Percentiles rank a stretch among this genome's conserved stretches.
phyloP scores from a whole-genome alignment of 148 eudicot genomes.

The Fagopyrum homotropicum region DNA sequence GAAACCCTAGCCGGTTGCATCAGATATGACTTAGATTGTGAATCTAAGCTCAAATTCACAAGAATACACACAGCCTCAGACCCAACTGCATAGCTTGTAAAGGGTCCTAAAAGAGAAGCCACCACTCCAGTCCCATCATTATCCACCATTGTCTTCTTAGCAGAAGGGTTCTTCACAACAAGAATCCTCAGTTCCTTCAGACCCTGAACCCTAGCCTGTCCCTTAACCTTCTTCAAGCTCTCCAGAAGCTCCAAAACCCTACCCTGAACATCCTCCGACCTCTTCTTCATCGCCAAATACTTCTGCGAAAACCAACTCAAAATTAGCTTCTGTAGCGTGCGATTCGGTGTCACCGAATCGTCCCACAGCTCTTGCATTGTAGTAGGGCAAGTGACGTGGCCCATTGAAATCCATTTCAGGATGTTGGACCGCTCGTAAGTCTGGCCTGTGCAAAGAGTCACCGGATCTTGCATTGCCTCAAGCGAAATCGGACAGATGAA shows the following conservation, averaged over 20 bases:
- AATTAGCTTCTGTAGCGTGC: constrained; percentile 57
- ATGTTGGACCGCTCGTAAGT: constrained; percentile 79
- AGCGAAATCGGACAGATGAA: constrained; percentile 87
- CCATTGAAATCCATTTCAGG: constrained; percentile 67
- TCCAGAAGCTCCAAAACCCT: constrained; percentile 67
- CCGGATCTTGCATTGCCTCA: constrained; percentile 93
- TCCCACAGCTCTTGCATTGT: constrained; percentile 83
- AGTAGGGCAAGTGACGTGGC: constrained; percentile 81
- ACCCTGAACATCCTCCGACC: constrained; percentile 83
- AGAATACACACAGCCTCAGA: constrained; percentile 69
- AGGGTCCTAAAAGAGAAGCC: constrained; percentile 60
- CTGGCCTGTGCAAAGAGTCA: constrained; percentile 87
- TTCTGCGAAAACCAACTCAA: constrained; percentile 67
- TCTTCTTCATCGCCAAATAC: constrained; percentile 71
- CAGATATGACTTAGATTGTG: constrained; percentile 39
- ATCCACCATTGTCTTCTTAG: constrained; percentile 56
- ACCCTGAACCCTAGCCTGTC: constrained; percentile 58
- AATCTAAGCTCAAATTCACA: constrained; percentile 49
- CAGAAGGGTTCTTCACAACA: constrained; percentile 43
- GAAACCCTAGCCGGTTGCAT: constrained; percentile 68
- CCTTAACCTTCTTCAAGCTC: constrained; percentile 65
- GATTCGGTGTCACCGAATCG: constrained; percentile 73
- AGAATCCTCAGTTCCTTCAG: constrained; percentile 56
- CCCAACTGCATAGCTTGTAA: constrained; percentile 79
- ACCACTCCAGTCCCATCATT: constrained; percentile 51